phyloP scores from a whole-genome alignment of 495 filamentous ascomycete genomes.

The Neurospora sp. region DNA sequence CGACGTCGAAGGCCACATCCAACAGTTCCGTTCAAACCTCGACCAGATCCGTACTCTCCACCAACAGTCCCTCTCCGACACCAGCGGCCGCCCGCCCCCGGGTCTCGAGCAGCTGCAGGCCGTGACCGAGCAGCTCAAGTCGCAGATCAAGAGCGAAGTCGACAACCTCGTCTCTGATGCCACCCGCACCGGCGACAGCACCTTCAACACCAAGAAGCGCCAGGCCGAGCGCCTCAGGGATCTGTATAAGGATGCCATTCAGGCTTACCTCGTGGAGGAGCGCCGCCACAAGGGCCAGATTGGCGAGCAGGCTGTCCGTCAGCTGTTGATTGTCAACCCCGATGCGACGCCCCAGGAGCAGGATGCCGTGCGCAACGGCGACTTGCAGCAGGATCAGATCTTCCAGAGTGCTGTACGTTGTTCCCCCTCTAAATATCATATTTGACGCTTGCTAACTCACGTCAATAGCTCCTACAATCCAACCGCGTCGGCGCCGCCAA shows the following conservation, averaged over 20 bases:
- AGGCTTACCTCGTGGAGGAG: slow-evolving; percentile 56
- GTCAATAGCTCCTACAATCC: slow-evolving; percentile 45
- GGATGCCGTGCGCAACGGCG: slow-evolving; percentile 48
- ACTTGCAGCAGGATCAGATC: slow-evolving; percentile 65
- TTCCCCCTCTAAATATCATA: neutral
- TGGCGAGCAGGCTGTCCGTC: slow-evolving; percentile 59
- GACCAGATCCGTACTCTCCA: slow-evolving; percentile 48
- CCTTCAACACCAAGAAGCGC: slow-evolving; percentile 45
- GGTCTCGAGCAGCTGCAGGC: slow-evolving; percentile 51
- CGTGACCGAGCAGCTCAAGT: slow-evolving; percentile 48
- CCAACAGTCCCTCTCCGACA: slow-evolving; percentile 46
- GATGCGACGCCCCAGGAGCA: slow-evolving; percentile 57
- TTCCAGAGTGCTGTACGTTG: slow-evolving; percentile 62
- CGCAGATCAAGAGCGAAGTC: slow-evolving; percentile 56
- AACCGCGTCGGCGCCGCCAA: slow-evolving; percentile 57
- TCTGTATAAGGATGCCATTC: slow-evolving; percentile 52
- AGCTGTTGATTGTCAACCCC: slow-evolving; percentile 68
- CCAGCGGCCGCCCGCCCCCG: slow-evolving; percentile 35
- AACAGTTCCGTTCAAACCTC: slow-evolving; percentile 42
- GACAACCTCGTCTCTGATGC: slow-evolving; percentile 54
- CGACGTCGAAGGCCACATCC: slow-evolving; percentile 46
- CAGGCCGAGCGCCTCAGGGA: slow-evolving; percentile 55
- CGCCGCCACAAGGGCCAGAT: slow-evolving; percentile 52
- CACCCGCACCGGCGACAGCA: slow-evolving; percentile 42
- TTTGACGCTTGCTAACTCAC: slow-evolving; percentile 6